A percentile compares a stretch with the other conserved stretches of the same genome.
phyloP scores from a whole-genome alignment of 768 basidiomycete genomes.

The Melanogaster broomeanus region DNA sequence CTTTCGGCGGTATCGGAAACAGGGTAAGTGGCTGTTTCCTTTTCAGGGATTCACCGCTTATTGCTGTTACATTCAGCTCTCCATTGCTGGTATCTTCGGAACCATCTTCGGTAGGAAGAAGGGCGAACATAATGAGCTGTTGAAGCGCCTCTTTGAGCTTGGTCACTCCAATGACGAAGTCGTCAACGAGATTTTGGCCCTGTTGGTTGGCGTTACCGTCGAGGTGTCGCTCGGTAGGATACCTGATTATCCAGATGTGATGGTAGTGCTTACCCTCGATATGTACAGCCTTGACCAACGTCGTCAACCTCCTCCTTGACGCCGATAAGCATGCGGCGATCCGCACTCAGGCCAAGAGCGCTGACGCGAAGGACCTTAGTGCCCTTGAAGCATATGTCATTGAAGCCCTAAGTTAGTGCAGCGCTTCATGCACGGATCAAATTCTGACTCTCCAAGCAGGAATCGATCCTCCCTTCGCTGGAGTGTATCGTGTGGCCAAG shows the following conservation, averaged over 20 bases:
- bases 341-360: slow-evolving; percentile 31
- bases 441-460: slow-evolving; percentile 41
- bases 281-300: slow-evolving; percentile 58
- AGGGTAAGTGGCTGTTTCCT: slow-evolving; percentile 37
- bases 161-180: slow-evolving; percentile 61
- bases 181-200: slow-evolving; percentile 68
- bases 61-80: slow-evolving; percentile 21
- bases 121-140: slow-evolving; percentile 45
- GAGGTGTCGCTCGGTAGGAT: slow-evolving; percentile 67
- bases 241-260: neutral
- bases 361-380: slow-evolving; percentile 36
- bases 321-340: slow-evolving; percentile 43
- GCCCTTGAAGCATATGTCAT: slow-evolving; percentile 57
- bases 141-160: slow-evolving; percentile 57
- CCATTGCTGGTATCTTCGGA: slow-evolving; percentile 43
- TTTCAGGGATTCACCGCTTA: neutral
- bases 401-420: slow-evolving; percentile 67
- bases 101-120: slow-evolving; percentile 51
- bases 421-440: neutral
- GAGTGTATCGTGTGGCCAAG: slow-evolving; percentile 58
- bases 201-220: slow-evolving; percentile 66
- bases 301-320: slow-evolving; percentile 64
- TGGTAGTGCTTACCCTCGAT: neutral
- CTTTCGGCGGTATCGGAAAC: slow-evolving; percentile 44
- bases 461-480: slow-evolving; percentile 71